Conservation (phyloP, 257 asterid species). For the Thymus quinquecostatus region DNA sequence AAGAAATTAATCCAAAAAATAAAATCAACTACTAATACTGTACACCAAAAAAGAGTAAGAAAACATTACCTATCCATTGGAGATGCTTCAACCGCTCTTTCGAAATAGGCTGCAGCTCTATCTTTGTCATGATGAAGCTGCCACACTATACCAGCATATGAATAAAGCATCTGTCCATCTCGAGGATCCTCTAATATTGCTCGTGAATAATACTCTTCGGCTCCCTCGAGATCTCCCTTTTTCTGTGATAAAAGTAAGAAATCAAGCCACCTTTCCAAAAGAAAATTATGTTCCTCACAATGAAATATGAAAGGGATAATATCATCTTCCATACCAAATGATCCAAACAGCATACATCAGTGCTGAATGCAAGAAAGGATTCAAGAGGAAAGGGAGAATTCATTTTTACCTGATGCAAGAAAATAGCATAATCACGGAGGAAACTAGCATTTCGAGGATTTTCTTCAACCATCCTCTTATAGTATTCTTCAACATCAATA, state of each 20-base stretch:
- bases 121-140: conserved; percentile 59
- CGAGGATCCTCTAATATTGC: conserved; percentile 65
- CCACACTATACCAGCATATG: conserved; percentile 73
- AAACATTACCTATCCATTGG: conserved; percentile 61
- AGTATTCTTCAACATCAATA: conserved; percentile 46
- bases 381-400: not conserved
- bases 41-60: too few species aligned
- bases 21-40: too few species aligned
- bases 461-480: conserved; percentile 64
- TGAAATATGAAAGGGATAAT: not conserved
- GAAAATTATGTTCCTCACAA: not conserved
- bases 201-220: conserved; percentile 68
- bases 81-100: conserved; percentile 66
- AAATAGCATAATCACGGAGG: conserved; percentile 59
- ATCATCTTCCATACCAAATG: not conserved
- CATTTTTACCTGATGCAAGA: conserved; percentile 64
- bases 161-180: conserved; percentile 60
- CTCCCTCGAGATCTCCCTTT: conserved; percentile 72
- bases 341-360: not conserved
- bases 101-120: conserved; percentile 61
- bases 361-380: not conserved
- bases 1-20: too few species aligned
- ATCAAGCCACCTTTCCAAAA: not conserved
- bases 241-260: conserved; percentile 44
- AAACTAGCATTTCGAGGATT: conserved; percentile 60